Base-by-base conservation (phyloP, 352 stramenopile genomes). In the Phytophthora pinifolia region DNA sequence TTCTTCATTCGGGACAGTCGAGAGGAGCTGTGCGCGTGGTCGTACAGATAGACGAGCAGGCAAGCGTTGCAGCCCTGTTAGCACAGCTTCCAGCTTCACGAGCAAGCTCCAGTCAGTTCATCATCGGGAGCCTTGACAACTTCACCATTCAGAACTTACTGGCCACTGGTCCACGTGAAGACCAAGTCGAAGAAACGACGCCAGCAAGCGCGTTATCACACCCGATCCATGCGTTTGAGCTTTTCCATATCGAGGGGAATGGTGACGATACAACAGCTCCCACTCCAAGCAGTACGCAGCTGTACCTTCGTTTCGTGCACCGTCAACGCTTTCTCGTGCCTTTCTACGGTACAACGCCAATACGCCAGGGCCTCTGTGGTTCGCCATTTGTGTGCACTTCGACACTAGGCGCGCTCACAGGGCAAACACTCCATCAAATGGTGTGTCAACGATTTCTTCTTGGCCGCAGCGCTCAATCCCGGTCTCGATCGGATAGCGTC, bases 231-330 rank as follows among this genome's bases (percentile, higher is more conserved):
- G 53, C 72, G 5, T 79, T 79, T 36, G 74, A 87, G 32, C 46
- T 85, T 15, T 12, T 39, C 12, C 31, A 38, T 4, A 34, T 59
- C 10, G 0, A 33, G 39, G 17, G 34, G 4, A 35, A 5, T 45
- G 48, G 33, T 6, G 48, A 59, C 18, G 15, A 64, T 34, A 44
- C 48, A 32, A 42, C 42, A 5, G 5, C 18, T 33, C 33, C 48
- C 0, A 49, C 20, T 6, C 13, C 41, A 18, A 25, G 15, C 2
- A 64, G 41, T 9, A 33, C 47, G 0, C 34, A n/a, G 35, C 0
- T 85, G 14, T 70, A 69, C 34, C 59, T 84, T 29, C 74, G 74
- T 1, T 76, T 82, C 25, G 37, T 87, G 9, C 76, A 87, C 33
- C 64, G 74, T 0, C 64, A 53, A 9, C 59, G 32, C 1, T 64